Conservation (phyloP, 805 yeast genomes). For the Kazachstania bromeliacearum region DNA sequence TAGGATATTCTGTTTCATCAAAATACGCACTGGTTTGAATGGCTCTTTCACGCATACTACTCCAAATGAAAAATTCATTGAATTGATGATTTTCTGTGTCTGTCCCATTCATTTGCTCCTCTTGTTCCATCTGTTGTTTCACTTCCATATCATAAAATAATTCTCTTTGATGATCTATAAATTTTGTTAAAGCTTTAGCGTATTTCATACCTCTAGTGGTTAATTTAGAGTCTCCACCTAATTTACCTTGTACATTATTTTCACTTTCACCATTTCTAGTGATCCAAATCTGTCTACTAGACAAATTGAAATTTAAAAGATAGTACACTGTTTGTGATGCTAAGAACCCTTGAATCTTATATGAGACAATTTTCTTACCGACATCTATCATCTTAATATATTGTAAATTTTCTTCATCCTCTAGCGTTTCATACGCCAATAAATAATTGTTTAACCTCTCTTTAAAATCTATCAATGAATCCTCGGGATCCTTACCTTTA, state of each 20-base stretch:
- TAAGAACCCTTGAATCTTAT: conserved; percentile 76
- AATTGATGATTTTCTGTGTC: conserved; percentile 8
- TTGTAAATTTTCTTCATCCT: conserved; percentile 64
- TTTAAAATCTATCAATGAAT: conserved; percentile 73
- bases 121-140: conserved; percentile 37
- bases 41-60: conserved; percentile 74
- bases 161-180: conserved; percentile 59
- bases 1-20: conserved; percentile 60
- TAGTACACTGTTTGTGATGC: conserved; percentile 92
- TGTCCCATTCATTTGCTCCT: conserved; percentile 16
- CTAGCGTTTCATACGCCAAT: conserved; percentile 82
- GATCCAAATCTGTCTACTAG: conserved; percentile 88
- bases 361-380: conserved; percentile 87
- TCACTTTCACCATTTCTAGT: conserved; percentile 90
- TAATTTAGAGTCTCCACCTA: conserved; percentile 84
- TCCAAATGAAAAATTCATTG: conserved; percentile 82
- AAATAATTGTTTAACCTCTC: conserved; percentile 76
- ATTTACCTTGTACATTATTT: conserved; percentile 74
- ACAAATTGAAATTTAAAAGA: conserved; percentile 75
- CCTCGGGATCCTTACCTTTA: conserved; percentile 67
- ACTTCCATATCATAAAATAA: conserved; percentile 46
- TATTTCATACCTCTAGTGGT: conserved; percentile 74
- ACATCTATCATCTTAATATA: conserved; percentile 94
- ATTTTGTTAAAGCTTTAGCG: conserved; percentile 60
- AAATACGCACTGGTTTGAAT: conserved; percentile 70